Evolutionary conservation across 1,284 basidiomycete species (phyloP).

Genomic region (Ustilago trichophora): DNA sequence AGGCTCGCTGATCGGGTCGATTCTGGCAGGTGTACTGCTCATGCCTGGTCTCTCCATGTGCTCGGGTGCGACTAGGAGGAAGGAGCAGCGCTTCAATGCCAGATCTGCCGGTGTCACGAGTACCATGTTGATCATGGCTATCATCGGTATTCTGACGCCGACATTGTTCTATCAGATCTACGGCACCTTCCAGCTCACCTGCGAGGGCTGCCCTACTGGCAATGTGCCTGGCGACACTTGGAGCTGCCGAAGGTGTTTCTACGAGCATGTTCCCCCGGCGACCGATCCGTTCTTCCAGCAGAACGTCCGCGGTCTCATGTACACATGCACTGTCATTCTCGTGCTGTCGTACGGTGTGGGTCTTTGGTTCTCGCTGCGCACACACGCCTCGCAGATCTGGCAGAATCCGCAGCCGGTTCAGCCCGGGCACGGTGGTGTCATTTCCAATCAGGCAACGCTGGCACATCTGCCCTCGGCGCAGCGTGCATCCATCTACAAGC

Average conservation of each 20-base stretch:
- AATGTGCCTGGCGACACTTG: slow-evolving; percentile 69
- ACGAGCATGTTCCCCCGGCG: slow-evolving; percentile 90
- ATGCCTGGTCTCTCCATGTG: slow-evolving; percentile 99
- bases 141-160: slow-evolving; percentile 93
- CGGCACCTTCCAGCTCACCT: slow-evolving; percentile 95
- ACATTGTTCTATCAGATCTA: slow-evolving; percentile 99
- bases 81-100: slow-evolving; percentile 98
- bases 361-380: slow-evolving; percentile 97
- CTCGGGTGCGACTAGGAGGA: slow-evolving; percentile 86
- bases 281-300: slow-evolving; percentile 96
- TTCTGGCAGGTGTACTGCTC: slow-evolving; percentile 92
- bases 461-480: slow-evolving; percentile 67
- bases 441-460: slow-evolving; percentile 42
- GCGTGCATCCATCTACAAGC: slow-evolving; percentile 79
- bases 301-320: slow-evolving; percentile 92
- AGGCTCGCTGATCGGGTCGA: slow-evolving; percentile 91
- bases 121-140: slow-evolving; percentile 99
- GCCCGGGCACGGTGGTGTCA: slow-evolving; percentile 52
- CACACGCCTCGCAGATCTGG: slow-evolving; percentile 99
- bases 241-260: slow-evolving; percentile 91
- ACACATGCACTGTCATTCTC: slow-evolving; percentile 87
- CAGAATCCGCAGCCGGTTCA: slow-evolving; percentile 74
- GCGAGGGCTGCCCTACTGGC: slow-evolving; percentile 81
- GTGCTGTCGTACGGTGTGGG: slow-evolving; percentile 95
- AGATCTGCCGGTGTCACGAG: slow-evolving; percentile 97